Base-by-base conservation (phyloP, 805 yeast genomes). In the Candida nonsorbophila region DNA sequence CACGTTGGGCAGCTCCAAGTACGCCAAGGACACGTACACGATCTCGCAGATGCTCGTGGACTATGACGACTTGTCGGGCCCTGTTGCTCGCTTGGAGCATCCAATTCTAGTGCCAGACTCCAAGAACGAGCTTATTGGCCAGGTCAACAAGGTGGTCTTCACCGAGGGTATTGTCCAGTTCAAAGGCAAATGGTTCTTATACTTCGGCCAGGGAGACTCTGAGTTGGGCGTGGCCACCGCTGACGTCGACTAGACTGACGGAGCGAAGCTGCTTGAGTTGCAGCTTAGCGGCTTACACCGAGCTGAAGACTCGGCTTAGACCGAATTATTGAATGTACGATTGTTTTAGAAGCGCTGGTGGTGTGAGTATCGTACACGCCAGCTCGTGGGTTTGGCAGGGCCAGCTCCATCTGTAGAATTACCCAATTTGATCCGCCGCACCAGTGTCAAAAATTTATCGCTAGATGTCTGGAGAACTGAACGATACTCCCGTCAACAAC, bases 131-230 rank as follows among this genome's bases (percentile, higher is more conserved):
- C 37, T 49, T 16, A 35, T 41, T 15, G 69, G 69, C 3, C 68
- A 61, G 36, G 69, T 63, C 14, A 49, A 62, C 37, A 46, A 53
- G 25, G 69, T 63, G 21, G 69, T 63, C 4, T 63, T 63, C 34
- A 58, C 66, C 32, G 68, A 61, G 34, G 69, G 69, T 0, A 36
- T 63, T 12, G 69, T 63, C 4, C 68, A 62, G 34, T 63, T 59
- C 35, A 45, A 55, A 20, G 65, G 63, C 8, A 41, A 56, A 29
- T 63, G 69, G 69, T 49, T 62, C 18, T 41, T 63, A 13, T 63
- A 63, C 39, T 62, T 36, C 33, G 69, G 69, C n/a, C 66, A 62
- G 37, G 67, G 66, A 7, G 69, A 63, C 36, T 47, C 58, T 3
- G 62, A 58, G 31, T 43, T 63, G 28, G 67, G 69, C 1, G 69